Percentiles rank a stretch among this genome's conserved stretches.
Conservation (phyloP, 2,329 filamentous ascomycete species). For the Mycosphaerella arachidis region DNA sequence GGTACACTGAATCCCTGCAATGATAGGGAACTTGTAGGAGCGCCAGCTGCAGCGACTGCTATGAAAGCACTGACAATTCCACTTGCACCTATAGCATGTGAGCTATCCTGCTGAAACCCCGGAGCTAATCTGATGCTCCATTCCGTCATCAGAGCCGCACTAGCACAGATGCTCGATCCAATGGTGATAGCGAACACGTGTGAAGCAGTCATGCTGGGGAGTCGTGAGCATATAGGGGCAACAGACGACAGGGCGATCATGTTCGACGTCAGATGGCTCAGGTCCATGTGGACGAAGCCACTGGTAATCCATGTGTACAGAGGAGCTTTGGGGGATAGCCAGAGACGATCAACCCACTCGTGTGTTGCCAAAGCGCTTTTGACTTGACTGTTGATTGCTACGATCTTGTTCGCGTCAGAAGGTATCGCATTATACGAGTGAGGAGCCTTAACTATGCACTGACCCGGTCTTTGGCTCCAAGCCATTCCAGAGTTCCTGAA, state of each 20-base stretch:
- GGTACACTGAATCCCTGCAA: not conserved
- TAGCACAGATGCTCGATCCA: constrained; percentile 3
- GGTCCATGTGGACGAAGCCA: constrained; percentile 12
- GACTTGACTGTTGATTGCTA: not conserved
- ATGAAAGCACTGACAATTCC: constrained; percentile 1
- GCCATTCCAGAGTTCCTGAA: not conserved
- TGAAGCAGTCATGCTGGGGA: constrained; percentile 9
- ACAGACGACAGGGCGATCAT: constrained; percentile 5
- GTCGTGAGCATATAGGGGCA: not conserved
- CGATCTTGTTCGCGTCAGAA: not conserved
- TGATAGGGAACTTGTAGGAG: not conserved
- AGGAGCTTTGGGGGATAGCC: not conserved
- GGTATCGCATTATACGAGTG: too few species aligned
- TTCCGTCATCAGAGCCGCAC: not conserved
- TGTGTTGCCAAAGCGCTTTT: not conserved
- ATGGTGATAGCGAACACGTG: constrained; percentile 10
- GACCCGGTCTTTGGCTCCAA: not conserved
- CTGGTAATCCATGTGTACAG: constrained; percentile 11
- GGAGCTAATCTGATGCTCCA: not conserved
- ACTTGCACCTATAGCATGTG: constrained; percentile 1
- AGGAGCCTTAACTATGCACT: not conserved
- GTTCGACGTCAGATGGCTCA: constrained; percentile 4
- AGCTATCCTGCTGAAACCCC: too few species aligned
- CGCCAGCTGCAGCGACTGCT: not conserved
- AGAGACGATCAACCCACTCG: not conserved